Conservation (phyloP, 352 stramenopile species). For the Halophytophthora batemanensis region DNA sequence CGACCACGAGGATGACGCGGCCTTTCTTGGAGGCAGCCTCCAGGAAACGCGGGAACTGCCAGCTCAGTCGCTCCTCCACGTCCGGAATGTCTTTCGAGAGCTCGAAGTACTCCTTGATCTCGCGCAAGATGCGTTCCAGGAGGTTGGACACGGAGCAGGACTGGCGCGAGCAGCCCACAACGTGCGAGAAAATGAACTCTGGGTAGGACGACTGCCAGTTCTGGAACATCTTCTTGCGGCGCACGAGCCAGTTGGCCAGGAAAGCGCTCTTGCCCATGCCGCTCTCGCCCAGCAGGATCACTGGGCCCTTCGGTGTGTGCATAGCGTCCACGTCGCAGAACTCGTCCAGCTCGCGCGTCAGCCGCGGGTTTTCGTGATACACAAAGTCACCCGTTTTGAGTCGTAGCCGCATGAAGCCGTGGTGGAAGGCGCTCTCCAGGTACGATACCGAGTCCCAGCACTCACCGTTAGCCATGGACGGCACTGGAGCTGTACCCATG, state of each 20-base stretch:
- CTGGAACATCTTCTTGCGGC: constrained; percentile 83
- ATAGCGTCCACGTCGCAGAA: constrained; percentile 86
- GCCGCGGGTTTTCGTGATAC: constrained; percentile 61
- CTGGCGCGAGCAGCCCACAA: constrained; percentile 86
- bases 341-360: constrained; percentile 70
- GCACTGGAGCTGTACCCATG: neutral
- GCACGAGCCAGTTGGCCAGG: constrained; percentile 79
- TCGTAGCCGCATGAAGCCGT: constrained; percentile 75
- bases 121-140: constrained; percentile 81
- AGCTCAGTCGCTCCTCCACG: constrained; percentile 85
- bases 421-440: constrained; percentile 76
- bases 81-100: constrained; percentile 82
- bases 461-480: constrained; percentile 32
- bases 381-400: constrained; percentile 71
- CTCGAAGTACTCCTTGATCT: constrained; percentile 92
- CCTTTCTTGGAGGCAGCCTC: constrained; percentile 89
- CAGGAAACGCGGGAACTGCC: constrained; percentile 89
- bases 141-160: constrained; percentile 85
- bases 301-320: constrained; percentile 70
- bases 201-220: constrained; percentile 80
- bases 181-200: constrained; percentile 90
- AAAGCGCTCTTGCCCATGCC: constrained; percentile 76
- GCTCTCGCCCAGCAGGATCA: constrained; percentile 73
- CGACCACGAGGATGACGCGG: constrained; percentile 87
- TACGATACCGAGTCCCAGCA: constrained; percentile 83